Conservation (phyloP, 2,329 filamentous ascomycete genomes). For the Thelonectria blattea region DNA sequence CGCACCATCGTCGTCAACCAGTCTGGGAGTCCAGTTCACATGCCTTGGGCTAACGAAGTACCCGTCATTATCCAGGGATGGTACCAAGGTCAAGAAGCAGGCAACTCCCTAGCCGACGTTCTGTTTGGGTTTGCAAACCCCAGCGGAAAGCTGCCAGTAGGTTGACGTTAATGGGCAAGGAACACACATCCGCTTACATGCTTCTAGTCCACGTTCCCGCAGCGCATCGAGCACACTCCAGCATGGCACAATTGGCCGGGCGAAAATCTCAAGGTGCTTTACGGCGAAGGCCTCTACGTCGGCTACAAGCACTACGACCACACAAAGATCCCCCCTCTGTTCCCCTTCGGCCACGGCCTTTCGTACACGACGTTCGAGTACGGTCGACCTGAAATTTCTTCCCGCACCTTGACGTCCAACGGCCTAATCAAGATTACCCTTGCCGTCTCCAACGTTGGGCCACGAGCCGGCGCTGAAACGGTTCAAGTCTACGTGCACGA, state of each 20-base stretch:
- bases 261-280: slow-evolving; percentile 70
- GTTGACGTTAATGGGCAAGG: neutral
- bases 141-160: slow-evolving; percentile 71
- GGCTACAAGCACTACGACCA: slow-evolving; percentile 77
- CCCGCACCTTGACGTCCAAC: slow-evolving; percentile 47
- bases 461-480: slow-evolving; percentile 63
- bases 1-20: slow-evolving; percentile 70
- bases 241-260: slow-evolving; percentile 76
- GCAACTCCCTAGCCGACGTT: slow-evolving; percentile 70
- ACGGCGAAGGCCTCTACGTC: slow-evolving; percentile 75
- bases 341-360: slow-evolving; percentile 76
- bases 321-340: slow-evolving; percentile 63
- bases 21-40: slow-evolving; percentile 51
- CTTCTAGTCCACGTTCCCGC: slow-evolving; percentile 67
- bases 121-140: slow-evolving; percentile 72
- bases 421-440: slow-evolving; percentile 53
- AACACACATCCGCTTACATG: neutral
- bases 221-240: slow-evolving; percentile 67
- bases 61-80: slow-evolving; percentile 67
- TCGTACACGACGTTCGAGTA: slow-evolving; percentile 75
- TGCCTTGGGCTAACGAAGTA: slow-evolving; percentile 71
- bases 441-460: slow-evolving; percentile 61
- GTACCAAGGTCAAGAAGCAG: slow-evolving; percentile 68
- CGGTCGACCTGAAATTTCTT: slow-evolving; percentile 59
- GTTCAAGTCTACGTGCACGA: slow-evolving; percentile 74